These are phyloP conservation scores for Salmacisia buchloeana DNA, from an alignment of 1,284 basidiomycete genomes.

Conservation along the genomic window DNA sequence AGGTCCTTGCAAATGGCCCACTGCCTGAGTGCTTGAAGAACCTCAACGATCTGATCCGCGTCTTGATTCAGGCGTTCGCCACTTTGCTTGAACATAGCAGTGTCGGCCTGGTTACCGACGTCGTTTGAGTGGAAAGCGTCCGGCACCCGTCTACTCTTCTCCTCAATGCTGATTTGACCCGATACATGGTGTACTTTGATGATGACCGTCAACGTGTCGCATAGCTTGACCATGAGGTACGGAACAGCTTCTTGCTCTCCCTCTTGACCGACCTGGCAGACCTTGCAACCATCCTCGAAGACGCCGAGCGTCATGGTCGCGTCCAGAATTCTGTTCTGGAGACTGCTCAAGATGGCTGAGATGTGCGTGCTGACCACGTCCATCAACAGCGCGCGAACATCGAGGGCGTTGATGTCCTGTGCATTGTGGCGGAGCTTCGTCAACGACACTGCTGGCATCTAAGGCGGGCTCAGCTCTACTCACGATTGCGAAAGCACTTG, in stretches of 20 bases:
- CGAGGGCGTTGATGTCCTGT: slow-evolving; percentile 10
- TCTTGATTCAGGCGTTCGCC: slow-evolving; percentile 28
- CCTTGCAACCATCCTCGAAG: neutral
- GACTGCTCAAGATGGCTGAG: slow-evolving; percentile 6
- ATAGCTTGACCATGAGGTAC: slow-evolving; percentile 2
- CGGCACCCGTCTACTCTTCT: neutral
- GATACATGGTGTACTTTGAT: slow-evolving; percentile 26
- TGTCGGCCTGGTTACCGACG: neutral
- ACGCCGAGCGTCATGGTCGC: slow-evolving; percentile 2
- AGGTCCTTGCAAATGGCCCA: slow-evolving; percentile 36
- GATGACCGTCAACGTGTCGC: neutral
- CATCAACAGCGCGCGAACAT: slow-evolving; percentile 12
- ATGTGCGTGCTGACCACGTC: slow-evolving; percentile 11
- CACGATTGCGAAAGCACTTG: neutral
- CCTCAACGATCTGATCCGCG: slow-evolving; percentile 22
- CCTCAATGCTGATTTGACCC: slow-evolving; percentile 12
- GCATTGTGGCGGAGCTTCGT: neutral
- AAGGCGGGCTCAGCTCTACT: neutral
- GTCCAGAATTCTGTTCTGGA: neutral
- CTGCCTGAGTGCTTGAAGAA: slow-evolving; percentile 26
- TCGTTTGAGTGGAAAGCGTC: neutral
- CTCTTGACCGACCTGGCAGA: neutral
- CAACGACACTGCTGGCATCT: neutral
- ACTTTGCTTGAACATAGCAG: neutral
- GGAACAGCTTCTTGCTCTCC: neutral